Evolutionary conservation across 2,329 filamentous ascomycete genomes (phyloP).

Genomic region (Sarocladiaceae sp.): DNA sequence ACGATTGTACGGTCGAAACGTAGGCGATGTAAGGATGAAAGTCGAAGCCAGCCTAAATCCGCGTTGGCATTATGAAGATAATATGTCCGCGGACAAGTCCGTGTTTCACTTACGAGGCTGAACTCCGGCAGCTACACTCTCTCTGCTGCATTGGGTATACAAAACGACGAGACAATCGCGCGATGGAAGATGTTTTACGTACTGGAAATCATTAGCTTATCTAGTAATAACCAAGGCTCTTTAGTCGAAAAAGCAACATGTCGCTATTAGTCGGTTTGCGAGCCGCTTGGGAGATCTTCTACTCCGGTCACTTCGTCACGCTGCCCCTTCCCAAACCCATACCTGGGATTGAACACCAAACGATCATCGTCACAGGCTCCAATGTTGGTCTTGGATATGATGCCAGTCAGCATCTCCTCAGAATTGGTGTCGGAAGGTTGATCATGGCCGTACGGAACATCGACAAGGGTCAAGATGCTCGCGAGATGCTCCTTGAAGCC

Average conservation of each 20-base stretch:
- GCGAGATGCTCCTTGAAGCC: constrained; percentile 27
- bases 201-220: too few relatives aligned
- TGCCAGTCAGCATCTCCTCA: constrained; percentile 30
- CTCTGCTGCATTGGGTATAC: too few relatives aligned
- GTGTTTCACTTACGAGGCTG: too few relatives aligned
- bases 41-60: too few relatives aligned
- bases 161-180: too few relatives aligned
- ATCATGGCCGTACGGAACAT: constrained; percentile 25
- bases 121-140: too few relatives aligned
- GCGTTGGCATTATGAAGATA: too few relatives aligned
- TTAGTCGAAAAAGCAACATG: not conserved
- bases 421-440: constrained; percentile 27
- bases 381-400: constrained; percentile 36
- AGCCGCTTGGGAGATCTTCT: not conserved
- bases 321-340: constrained; percentile 18
- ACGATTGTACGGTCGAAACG: too few relatives aligned
- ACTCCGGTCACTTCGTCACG: constrained; percentile 8
- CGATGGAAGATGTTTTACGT: too few relatives aligned
- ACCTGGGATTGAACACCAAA: constrained; percentile 14
- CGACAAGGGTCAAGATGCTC: constrained; percentile 15
- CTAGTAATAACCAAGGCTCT: not conserved
- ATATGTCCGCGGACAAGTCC: too few relatives aligned
- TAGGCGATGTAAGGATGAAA: too few relatives aligned
- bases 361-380: constrained; percentile 32
- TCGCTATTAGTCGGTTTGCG: not conserved